Evolutionary conservation across 192 early-diverging fungal genomes (phyloP).

Genomic region (Diversispora eburnea): DNA sequence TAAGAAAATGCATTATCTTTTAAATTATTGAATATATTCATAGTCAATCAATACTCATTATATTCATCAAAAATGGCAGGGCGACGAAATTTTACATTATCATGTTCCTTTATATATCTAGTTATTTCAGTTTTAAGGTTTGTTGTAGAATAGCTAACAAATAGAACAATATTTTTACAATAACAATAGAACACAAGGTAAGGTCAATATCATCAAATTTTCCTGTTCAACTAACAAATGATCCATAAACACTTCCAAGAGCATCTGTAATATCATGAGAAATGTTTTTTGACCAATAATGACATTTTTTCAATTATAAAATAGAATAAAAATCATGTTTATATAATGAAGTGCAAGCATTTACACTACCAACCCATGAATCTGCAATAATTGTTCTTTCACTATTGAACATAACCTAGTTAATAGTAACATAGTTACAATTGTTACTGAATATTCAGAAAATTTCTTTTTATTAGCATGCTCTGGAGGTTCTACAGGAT

Average conservation of each 20-base stretch:
- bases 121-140: constrained; percentile 2
- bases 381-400: constrained; percentile 1
- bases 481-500: neutral
- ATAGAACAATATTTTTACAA: constrained; percentile 1
- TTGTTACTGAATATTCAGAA: neutral
- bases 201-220: constrained; percentile 2
- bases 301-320: constrained; percentile 1
- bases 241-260: neutral
- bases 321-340: neutral
- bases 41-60: neutral
- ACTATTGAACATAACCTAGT: neutral
- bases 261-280: constrained; percentile 1
- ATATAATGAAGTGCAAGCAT: neutral
- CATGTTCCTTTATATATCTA: constrained; percentile 2
- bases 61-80: neutral
- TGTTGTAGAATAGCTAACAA: constrained; percentile 13
- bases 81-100: neutral
- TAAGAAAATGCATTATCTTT: constrained; percentile 1
- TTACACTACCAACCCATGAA: neutral
- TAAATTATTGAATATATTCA: constrained; percentile 12
- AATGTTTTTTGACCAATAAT: constrained; percentile 2
- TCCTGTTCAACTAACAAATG: neutral
- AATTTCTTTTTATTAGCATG: constrained; percentile 4
- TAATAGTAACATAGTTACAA: neutral
- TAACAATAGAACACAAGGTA: neutral